Base-by-base conservation (phyloP, 2,329 filamentous ascomycete genomes). In the Cladosporium phlei region DNA sequence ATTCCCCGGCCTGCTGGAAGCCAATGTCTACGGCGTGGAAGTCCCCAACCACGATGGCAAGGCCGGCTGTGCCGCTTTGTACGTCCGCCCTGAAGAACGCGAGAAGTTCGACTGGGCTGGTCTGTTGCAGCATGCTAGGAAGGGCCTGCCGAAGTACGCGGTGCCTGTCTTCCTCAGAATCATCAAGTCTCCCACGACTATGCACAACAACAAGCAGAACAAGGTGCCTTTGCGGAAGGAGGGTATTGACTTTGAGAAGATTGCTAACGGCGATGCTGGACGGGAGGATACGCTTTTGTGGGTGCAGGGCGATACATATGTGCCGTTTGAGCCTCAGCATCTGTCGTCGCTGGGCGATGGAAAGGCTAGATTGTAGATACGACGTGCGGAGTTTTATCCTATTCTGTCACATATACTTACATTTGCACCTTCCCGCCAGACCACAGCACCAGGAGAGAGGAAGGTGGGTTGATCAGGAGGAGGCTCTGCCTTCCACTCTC, bases 201-300 rank as follows among this genome's bases (percentile, higher is more conserved):
- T 80, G 56, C 82, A 86, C 60, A 90, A 88, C 57, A 85, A 88
- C 62, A 90, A 90, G 68, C 85, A 88, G 66, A 86, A 88, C 60
- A 90, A 90, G 0, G 91, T 98, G 11, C 93, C 93, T 1, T 63
- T 97, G 46, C 78, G 93, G 37, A 85, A 82, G 47, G 88, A 98
- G 69, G 90, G 97, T 46, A 94, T 98, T 51, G 88, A 98, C 46
- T 73, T 86, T 48, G 93, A 98, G 69, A 86, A 90, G 63, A 62
- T 73, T 14, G 67, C 60, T 11, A 70, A 73, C 50, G 72, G 71
- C 7, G 59, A 62, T 8, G 69, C 65, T n/a, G 66, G 68, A 0
- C 58, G 59, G 35, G 60, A 61, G 19, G 72, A 79, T 61, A 64
- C 59, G n/a, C 60, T 80, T 27, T 61, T 74, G 21, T 80, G 76